These are phyloP conservation scores for Mytilinidion resinicola DNA, from an alignment of 495 filamentous ascomycete species.

Conservation along the genomic window DNA sequence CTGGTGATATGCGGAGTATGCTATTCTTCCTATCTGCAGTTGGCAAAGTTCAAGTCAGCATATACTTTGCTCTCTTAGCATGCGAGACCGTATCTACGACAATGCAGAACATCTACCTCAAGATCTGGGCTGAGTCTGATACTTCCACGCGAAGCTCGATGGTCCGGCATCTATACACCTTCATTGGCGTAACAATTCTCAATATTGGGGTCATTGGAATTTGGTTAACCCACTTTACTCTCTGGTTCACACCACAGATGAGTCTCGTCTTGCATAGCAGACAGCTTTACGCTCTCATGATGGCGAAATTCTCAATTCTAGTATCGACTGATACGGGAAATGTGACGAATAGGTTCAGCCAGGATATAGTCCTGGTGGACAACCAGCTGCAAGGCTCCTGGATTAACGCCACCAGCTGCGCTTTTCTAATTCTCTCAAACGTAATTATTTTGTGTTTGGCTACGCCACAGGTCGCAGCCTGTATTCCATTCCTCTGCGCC, in stretches of 20 bases:
- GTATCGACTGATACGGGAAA: constrained; percentile 10
- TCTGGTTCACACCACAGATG: constrained; percentile 7
- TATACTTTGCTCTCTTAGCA: constrained; percentile 8
- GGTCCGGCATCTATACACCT: constrained; percentile 5
- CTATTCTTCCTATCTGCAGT: constrained; percentile 10
- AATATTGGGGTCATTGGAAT: constrained; percentile 4
- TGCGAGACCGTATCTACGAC: constrained; percentile 2
- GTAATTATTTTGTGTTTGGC: constrained; percentile 9
- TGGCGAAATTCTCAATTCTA: constrained; percentile 17
- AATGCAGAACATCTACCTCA: constrained; percentile 16
- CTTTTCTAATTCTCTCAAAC: not conserved
- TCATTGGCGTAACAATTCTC: constrained; percentile 12
- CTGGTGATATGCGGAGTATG: constrained; percentile 14
- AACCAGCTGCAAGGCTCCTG: constrained; percentile 40
- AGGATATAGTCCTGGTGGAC: constrained; percentile 57
- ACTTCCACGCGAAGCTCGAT: not conserved
- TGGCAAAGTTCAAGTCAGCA: constrained; percentile 7
- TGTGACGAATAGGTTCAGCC: constrained; percentile 47
- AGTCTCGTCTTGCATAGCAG: constrained; percentile 13
- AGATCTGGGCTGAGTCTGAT: constrained; percentile 19
- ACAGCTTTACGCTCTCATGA: constrained; percentile 19
- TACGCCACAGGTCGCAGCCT: constrained; percentile 11
- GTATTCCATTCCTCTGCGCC: constrained; percentile 21
- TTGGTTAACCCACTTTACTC: constrained; percentile 12
- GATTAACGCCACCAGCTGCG: constrained; percentile 9